Base-by-base conservation (phyloP, 257 asterid genomes). In the Ajuga chamaepitys region DNA sequence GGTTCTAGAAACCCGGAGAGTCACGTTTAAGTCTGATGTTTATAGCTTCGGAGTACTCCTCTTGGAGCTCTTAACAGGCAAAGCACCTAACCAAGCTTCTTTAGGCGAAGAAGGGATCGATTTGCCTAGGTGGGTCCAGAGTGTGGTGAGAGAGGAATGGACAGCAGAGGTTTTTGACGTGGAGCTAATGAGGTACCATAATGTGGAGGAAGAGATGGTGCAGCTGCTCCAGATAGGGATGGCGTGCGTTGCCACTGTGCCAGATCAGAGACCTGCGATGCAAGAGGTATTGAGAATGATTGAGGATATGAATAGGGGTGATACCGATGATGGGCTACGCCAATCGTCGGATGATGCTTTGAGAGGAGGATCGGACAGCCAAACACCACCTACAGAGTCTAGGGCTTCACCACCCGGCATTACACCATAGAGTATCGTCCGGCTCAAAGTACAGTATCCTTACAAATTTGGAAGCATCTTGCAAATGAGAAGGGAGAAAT, bases 201-300 rank as follows among this genome's bases (percentile, higher is more conserved):
- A 92, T 38, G 97, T 82, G 30, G 98, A 93, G 84, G 98, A 93
- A 64, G 98, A 93, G 74, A 93, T 93, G 98, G 98, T 93, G 62
- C 98, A 85, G 77, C 94, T 93, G 13, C 89, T 93, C 52, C 98
- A 93, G 70, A 87, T 93, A 40, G 98, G 97, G 6, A 89, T 93
- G 98, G 86, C 96, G 0, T 93, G 98, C 21, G 98, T 93, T 5
- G 85, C 94, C 0, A 58, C 68, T 0, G 91, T 87, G 12, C 98
- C 97, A 0, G 97, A 93, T 37, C 97, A 87, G 68, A 76, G 98
- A 30, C 98, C 98, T 0, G 62, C 73, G 8, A 87, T 93, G 95
- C 77, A 61, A 1, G 87, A 93, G 37, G 99, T 83, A 4, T 66
- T 89, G 67, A 86, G 81, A 54, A 87, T 89, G 97, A 89, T 93